Evolutionary conservation across 2,329 filamentous ascomycete genomes (phyloP), one percentile per base, ranked within the genome.

Genomic region (Aspergillus hiratsukae): DNA sequence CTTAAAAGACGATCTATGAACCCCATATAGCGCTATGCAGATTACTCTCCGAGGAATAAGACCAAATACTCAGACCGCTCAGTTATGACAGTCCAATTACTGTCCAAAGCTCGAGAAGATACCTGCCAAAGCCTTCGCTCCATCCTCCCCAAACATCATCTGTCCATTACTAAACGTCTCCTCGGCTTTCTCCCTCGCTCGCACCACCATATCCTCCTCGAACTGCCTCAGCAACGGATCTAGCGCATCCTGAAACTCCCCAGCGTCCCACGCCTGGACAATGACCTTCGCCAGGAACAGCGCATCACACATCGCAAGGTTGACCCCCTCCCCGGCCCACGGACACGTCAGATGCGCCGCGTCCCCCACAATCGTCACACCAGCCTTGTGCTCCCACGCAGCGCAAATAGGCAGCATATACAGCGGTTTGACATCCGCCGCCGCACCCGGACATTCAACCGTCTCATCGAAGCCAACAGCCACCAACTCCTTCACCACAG

Each of bases 271-370:
- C 3, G 64, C 64, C 21, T 63, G 51, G 31, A 61, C 57, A 8
- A 69, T 64, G 4, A 52, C 59, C 14, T 56, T 53, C 2, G 61
- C 54, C 27, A 69, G 49, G 21, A 56, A 46, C 17, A 69, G 49
- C 1, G 62, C 53, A 51, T 69, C 67, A 52, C 52, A 57, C 59
- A 69, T 59, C 3, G 64, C 67, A 9, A 64, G 40, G 45, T 71
- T 71, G 10, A 68, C 69, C 2, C 69, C 67, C 37, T 68, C 61
- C 3, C 67, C 69, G 9, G 64, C 65, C 54, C 66, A 71, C 1
- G 67, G 68, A 11, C 55, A 57, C 66, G 69, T 70, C 23, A 69
- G 49, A 50, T 71, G 66, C 3, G 68, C 67, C 9, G 69, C 67
- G 55, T 71, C 69, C 14, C 69, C 69, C 6, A 69, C 45, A 1